These are phyloP conservation scores for Austroboletus novae-zelandiae DNA, from an alignment of 1,284 basidiomycete species.

Conservation along the genomic window DNA sequence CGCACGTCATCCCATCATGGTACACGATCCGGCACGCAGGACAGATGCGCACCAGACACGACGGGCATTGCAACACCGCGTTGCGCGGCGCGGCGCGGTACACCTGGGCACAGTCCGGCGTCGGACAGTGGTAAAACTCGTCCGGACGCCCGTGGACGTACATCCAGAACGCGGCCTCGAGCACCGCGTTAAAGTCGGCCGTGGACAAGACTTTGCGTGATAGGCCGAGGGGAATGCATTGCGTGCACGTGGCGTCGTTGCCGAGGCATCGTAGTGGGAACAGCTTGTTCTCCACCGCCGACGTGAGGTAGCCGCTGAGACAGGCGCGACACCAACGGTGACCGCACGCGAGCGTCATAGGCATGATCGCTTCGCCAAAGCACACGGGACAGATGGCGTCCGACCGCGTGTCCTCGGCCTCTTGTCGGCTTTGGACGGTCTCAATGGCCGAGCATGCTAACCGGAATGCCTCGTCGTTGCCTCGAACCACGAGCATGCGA, in stretches of 20 bases:
- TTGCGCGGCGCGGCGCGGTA: conserved; percentile 54
- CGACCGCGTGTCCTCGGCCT: conserved; percentile 13
- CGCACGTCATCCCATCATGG: conserved; percentile 64
- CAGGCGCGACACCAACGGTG: conserved; percentile 66
- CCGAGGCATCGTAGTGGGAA: conserved; percentile 72
- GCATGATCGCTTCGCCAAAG: conserved; percentile 49
- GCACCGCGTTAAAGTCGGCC: conserved; percentile 50
- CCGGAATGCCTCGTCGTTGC: conserved; percentile 34
- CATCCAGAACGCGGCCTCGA: conserved; percentile 54
- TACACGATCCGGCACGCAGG: conserved; percentile 60
- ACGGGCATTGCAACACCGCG: conserved; percentile 63
- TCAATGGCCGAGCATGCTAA: conserved; percentile 41
- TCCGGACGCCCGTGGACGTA: conserved; percentile 54
- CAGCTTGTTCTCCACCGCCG: conserved; percentile 52
- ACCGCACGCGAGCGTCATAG: conserved; percentile 55
- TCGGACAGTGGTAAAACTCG: conserved; percentile 70
- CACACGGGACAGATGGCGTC: conserved; percentile 30
- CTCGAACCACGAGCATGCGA: conserved; percentile 35
- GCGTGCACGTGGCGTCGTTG: conserved; percentile 50
- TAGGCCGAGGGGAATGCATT: conserved; percentile 48
- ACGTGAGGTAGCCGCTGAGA: conserved; percentile 52
- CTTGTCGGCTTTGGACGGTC: conserved; percentile 32
- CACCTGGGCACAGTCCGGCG: conserved; percentile 69
- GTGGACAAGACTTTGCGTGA: conserved; percentile 50
- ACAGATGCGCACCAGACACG: conserved; percentile 68